These are phyloP conservation scores for Eremochloa ophiuroides DNA, from an alignment of 176 grass and related monocot species.

Conservation along the genomic window DNA sequence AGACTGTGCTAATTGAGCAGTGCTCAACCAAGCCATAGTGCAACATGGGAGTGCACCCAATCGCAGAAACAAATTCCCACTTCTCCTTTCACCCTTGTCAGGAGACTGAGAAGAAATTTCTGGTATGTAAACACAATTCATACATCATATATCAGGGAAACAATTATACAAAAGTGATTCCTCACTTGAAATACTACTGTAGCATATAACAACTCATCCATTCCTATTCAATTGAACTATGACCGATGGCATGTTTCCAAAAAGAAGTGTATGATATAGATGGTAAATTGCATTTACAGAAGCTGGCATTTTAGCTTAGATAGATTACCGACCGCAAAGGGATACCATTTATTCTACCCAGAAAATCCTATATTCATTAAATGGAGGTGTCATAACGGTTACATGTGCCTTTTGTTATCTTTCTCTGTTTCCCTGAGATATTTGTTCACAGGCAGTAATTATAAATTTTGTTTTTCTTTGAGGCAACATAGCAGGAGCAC, in stretches of 20 bases:
- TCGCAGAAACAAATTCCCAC: slow-evolving; percentile 22
- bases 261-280: neutral
- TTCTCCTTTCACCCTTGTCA: slow-evolving; percentile 25
- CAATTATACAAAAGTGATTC: neutral
- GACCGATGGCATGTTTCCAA: neutral
- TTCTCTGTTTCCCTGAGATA: neutral
- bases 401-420: neutral
- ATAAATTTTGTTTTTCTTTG: neutral
- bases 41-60: slow-evolving; percentile 46
- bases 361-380: neutral
- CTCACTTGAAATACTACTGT: neutral
- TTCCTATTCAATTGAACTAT: neutral
- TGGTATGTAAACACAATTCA: neutral
- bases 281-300: neutral
- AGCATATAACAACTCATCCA: neutral
- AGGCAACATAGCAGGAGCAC: neutral
- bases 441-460: neutral
- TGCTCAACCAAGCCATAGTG: slow-evolving; percentile 63
- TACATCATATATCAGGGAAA: neutral
- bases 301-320: neutral
- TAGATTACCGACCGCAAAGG: neutral
- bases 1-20: slow-evolving; percentile 44
- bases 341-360: neutral
- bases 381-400: neutral
- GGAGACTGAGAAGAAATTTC: neutral